phyloP scores from a whole-genome alignment of 176 grass and related monocot species.

The Olyra latifolia region DNA sequence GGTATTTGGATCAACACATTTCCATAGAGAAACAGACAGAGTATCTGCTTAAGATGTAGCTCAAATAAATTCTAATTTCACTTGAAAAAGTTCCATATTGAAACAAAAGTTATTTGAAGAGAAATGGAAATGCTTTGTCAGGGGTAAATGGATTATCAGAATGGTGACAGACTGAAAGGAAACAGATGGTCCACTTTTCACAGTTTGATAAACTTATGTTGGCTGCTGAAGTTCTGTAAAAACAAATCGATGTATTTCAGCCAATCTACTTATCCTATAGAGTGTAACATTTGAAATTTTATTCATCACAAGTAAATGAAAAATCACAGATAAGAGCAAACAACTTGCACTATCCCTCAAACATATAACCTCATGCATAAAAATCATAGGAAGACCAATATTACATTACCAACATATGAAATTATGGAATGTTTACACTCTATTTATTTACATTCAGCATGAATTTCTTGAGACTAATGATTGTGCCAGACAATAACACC shows the following conservation, averaged over 20 bases:
- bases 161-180: background rate
- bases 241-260: background rate
- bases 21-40: background rate
- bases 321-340: background rate
- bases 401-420: slow-evolving; percentile 25
- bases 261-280: background rate
- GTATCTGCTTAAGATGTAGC: background rate
- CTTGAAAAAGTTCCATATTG: background rate
- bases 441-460: slow-evolving; percentile 15
- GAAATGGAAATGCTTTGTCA: background rate
- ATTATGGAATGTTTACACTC: slow-evolving; percentile 13
- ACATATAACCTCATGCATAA: slow-evolving; percentile 1
- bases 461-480: background rate
- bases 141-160: background rate
- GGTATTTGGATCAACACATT: background rate
- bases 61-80: background rate
- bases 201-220: background rate
- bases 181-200: slow-evolving; percentile 1
- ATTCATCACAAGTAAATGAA: background rate
- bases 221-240: background rate
- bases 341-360: background rate
- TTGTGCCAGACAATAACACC: background rate
- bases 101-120: slow-evolving; percentile 6
- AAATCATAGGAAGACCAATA: background rate
- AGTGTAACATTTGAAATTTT: background rate